Conservation (phyloP, 2,329 filamentous ascomycete species). For the Eurotiales sp. region DNA sequence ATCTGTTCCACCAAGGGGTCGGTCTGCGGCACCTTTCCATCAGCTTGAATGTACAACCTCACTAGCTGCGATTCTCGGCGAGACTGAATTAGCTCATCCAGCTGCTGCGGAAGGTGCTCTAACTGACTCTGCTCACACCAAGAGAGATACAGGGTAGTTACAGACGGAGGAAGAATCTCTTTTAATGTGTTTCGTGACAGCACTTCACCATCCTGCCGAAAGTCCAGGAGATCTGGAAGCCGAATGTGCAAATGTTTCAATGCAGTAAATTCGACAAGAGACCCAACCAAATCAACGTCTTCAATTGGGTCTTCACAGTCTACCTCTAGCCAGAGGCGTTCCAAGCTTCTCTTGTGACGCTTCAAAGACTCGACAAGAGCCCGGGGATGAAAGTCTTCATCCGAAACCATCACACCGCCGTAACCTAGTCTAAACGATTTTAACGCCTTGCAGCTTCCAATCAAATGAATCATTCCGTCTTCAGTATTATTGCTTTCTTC, state of each 20-base stretch:
- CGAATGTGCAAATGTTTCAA: neutral
- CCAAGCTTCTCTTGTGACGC: neutral
- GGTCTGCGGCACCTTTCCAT: neutral
- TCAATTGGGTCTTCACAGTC: neutral
- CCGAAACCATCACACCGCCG: neutral
- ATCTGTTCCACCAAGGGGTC: neutral
- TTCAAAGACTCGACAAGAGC: neutral
- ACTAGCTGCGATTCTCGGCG: neutral
- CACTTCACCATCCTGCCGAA: neutral
- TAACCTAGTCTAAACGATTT: neutral
- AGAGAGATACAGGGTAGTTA: neutral
- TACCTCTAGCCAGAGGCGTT: neutral
- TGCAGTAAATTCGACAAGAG: neutral
- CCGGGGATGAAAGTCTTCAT: neutral
- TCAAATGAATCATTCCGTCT: neutral
- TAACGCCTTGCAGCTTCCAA: neutral
- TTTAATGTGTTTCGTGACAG: neutral
- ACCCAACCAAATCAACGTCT: neutral
- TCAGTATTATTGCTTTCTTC: neutral
- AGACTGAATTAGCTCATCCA: neutral
- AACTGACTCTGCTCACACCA: neutral
- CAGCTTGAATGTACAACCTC: neutral
- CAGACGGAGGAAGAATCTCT: neutral
- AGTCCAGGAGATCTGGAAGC: neutral
- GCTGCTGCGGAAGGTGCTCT: neutral